Conservation (phyloP, 805 yeast species). For the Isabelozyma gotoi region DNA sequence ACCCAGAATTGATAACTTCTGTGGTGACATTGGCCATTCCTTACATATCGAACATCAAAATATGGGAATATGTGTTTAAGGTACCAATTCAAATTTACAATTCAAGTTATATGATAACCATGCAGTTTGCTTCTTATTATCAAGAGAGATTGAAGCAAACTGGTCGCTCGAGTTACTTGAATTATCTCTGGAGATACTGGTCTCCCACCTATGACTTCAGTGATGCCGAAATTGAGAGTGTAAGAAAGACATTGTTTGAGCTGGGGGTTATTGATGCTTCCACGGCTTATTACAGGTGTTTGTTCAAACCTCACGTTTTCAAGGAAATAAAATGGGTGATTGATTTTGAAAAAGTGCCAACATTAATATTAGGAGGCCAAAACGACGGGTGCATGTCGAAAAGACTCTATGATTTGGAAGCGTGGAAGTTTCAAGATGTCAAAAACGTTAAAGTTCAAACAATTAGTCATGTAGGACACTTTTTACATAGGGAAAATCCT, state of each 20-base stretch:
- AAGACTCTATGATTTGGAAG: constrained; percentile 24
- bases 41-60: constrained; percentile 23
- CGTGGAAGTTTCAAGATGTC: constrained; percentile 13
- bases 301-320: constrained; percentile 18
- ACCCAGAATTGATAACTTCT: constrained; percentile 33
- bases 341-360: constrained; percentile 28
- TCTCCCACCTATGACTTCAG: constrained; percentile 38
- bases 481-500: constrained; percentile 41
- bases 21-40: constrained; percentile 41
- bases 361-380: constrained; percentile 35
- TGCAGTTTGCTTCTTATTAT: constrained; percentile 31
- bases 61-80: constrained; percentile 27
- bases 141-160: constrained; percentile 13
- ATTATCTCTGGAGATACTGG: constrained; percentile 36
- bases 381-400: constrained; percentile 40
- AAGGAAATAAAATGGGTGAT: constrained; percentile 20
- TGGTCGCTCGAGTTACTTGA: constrained; percentile 25
- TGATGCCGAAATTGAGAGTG: constrained; percentile 21
- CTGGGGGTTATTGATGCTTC: constrained; percentile 29
- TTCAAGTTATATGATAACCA: constrained; percentile 36
- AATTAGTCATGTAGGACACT: constrained; percentile 33
- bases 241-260: constrained; percentile 23
- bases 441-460: constrained; percentile 21
- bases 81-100: constrained; percentile 34
- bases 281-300: constrained; percentile 39